Evolutionary conservation across 345 rosid species (phyloP).

Genomic region (Aquilaria yunnanensis): DNA sequence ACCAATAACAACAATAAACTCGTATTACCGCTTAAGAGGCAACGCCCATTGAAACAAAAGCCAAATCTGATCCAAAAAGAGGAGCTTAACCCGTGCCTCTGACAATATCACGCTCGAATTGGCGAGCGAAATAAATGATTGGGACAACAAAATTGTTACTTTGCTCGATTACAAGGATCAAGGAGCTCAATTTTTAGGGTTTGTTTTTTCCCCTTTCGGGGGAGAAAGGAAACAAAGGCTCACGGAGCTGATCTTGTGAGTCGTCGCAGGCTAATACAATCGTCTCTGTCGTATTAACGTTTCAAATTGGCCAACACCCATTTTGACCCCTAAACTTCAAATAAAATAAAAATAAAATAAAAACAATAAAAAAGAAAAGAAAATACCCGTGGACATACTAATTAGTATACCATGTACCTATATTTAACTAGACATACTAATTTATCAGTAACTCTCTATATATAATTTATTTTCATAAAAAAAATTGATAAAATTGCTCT

Average conservation of each 20-base stretch:
- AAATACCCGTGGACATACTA: no score
- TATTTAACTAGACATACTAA: no score
- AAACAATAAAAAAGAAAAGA: no score
- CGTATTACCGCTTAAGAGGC: constrained; percentile 9
- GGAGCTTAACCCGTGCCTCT: not conserved
- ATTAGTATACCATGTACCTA: no score
- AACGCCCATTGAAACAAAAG: not conserved
- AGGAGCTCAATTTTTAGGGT: constrained; percentile 18
- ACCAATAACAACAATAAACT: not conserved
- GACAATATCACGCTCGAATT: no score
- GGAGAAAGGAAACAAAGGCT: constrained; percentile 6
- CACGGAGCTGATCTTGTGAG: constrained; percentile 17
- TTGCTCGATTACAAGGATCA: not conserved
- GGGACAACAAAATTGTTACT: not conserved
- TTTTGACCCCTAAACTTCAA: no score
- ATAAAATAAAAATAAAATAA: no score
- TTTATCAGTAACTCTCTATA: no score
- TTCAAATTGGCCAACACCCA: not conserved
- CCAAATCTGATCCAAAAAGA: constrained; percentile 16
- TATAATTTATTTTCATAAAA: no score
- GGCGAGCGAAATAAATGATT: not conserved
- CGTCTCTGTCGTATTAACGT: not conserved
- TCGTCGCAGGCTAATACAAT: constrained; percentile 15
- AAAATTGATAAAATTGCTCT: no score
- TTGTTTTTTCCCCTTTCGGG: constrained; percentile 12